phyloP scores from a whole-genome alignment of 768 basidiomycete species.

The Lactarius quietus region DNA sequence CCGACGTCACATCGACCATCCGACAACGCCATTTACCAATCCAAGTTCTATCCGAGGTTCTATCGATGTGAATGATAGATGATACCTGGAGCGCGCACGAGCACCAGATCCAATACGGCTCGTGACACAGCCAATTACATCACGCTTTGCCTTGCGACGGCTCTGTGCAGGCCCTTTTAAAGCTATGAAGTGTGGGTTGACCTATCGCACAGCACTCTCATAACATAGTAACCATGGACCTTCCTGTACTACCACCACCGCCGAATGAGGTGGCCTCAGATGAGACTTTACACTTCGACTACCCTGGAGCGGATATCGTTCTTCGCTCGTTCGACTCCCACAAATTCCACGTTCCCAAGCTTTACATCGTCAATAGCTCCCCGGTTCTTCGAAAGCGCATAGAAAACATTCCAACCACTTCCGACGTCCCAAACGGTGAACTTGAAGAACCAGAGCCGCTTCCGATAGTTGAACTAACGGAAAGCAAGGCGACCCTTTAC shows the following conservation, averaged over 20 bases:
- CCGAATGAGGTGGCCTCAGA: neutral
- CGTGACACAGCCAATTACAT: neutral
- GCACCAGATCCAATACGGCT: neutral
- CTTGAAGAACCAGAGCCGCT: neutral
- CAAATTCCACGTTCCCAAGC: slow-evolving; percentile 13
- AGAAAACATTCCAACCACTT: neutral
- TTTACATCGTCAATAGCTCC: slow-evolving; percentile 42
- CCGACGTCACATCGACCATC: neutral
- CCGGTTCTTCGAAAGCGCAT: slow-evolving; percentile 34
- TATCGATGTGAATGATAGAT: neutral
- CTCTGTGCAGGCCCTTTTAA: neutral
- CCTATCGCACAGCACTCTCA: neutral
- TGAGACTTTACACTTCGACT: too few relatives aligned
- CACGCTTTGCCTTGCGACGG: neutral
- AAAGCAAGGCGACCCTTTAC: neutral
- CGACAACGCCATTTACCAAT: neutral
- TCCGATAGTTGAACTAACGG: neutral
- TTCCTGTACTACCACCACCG: neutral
- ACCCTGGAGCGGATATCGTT: neutral
- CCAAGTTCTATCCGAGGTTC: neutral
- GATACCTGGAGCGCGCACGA: neutral
- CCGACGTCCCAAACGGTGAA: neutral
- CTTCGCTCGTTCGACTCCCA: neutral
- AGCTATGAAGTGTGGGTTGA: neutral
- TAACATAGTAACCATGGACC: neutral